These are phyloP conservation scores for Dalechampia spathulata DNA, from an alignment of 441 rosid genomes.

Conservation along the genomic window DNA sequence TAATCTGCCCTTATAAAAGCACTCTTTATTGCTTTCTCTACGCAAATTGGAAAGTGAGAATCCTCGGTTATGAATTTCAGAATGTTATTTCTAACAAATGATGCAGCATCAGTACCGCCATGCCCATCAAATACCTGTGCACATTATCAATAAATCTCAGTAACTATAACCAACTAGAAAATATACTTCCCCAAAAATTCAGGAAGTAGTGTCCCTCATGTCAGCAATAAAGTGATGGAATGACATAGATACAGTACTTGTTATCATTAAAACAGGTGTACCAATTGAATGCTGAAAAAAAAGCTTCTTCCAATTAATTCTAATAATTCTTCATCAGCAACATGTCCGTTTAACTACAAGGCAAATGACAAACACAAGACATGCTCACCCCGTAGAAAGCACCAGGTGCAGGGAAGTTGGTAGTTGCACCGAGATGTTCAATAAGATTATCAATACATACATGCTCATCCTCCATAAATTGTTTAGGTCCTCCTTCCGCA, in stretches of 20 bases:
- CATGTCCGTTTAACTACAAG: neutral
- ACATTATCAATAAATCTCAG: slow-evolving; percentile 18
- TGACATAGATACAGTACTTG: neutral
- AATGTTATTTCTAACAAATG: slow-evolving; percentile 61
- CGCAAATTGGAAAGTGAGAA: slow-evolving; percentile 62
- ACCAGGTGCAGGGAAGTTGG: slow-evolving; percentile 50
- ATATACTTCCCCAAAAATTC: neutral
- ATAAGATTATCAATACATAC: slow-evolving; percentile 74
- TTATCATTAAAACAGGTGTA: too few relatives aligned
- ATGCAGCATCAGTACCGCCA: slow-evolving; percentile 90
- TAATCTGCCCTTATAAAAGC: slow-evolving; percentile 88
- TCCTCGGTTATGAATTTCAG: slow-evolving; percentile 69
- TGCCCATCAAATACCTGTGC: slow-evolving; percentile 93
- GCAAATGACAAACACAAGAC: neutral
- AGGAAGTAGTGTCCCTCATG: neutral
- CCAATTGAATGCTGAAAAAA: neutral
- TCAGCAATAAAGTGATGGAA: neutral
- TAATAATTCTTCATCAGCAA: neutral
- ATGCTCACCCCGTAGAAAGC: slow-evolving; percentile 88
- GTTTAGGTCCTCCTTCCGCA: slow-evolving; percentile 87
- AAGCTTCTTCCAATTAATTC: neutral
- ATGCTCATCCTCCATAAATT: slow-evolving; percentile 92
- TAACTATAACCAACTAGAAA: neutral
- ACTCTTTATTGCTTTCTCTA: slow-evolving; percentile 63
- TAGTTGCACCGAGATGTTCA: slow-evolving; percentile 40